These are phyloP conservation scores for Epichloe coenophiala DNA, from an alignment of 2,329 filamentous ascomycete genomes.

Conservation along the genomic window DNA sequence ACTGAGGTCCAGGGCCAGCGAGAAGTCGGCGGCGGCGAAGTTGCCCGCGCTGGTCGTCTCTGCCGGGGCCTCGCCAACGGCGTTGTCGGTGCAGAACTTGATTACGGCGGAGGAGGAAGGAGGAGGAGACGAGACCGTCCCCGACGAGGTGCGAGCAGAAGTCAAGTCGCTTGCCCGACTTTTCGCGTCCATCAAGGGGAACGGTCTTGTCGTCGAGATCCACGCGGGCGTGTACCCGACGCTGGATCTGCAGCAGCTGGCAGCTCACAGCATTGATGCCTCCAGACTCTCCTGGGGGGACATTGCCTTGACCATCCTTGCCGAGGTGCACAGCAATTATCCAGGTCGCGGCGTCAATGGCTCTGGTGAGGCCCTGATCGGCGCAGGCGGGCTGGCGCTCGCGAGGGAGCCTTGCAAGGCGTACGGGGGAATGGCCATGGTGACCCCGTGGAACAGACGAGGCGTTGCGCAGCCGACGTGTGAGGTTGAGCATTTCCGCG, in stretches of 20 bases:
- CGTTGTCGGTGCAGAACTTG: constrained; percentile 20
- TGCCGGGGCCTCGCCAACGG: constrained; percentile 68
- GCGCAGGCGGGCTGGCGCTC: constrained; percentile 55
- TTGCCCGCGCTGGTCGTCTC: constrained; percentile 33
- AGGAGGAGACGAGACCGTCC: background rate
- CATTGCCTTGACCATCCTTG: constrained; percentile 55
- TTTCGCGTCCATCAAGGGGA: constrained; percentile 16
- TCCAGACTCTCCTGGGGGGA: constrained; percentile 33
- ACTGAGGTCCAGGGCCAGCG: constrained; percentile 8
- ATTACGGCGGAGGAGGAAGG: constrained; percentile 2
- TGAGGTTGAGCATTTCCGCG: constrained; percentile 26
- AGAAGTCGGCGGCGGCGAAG: constrained; percentile 1
- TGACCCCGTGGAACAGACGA: constrained; percentile 40
- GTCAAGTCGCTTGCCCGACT: constrained; percentile 9
- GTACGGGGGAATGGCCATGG: constrained; percentile 59
- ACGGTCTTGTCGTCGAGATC: constrained; percentile 44
- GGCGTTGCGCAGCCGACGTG: constrained; percentile 18
- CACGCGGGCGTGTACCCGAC: constrained; percentile 67
- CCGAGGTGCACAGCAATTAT: constrained; percentile 59
- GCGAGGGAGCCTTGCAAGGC: constrained; percentile 62
- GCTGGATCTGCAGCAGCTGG: constrained; percentile 67
- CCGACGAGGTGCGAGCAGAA: constrained; percentile 10
- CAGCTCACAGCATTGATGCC: constrained; percentile 45
- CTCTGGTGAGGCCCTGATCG: constrained; percentile 51
- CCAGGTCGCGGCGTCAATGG: constrained; percentile 35